phyloP scores from a whole-genome alignment of 345 rosid species.

The Salix purpurea region DNA sequence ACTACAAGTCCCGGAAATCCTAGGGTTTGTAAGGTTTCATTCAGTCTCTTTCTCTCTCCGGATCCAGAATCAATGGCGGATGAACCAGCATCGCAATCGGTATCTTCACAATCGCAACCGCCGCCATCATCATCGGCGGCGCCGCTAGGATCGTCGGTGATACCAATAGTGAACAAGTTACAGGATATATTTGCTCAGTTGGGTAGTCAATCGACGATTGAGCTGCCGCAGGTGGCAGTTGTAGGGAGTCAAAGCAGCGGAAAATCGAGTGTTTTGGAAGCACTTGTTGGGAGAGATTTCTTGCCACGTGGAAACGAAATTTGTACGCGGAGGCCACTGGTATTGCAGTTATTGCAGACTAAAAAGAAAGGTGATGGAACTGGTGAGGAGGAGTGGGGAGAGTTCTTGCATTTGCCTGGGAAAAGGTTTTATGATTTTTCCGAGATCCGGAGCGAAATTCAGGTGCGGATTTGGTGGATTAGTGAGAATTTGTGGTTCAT shows the following conservation, averaged over 20 bases:
- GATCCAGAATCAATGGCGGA: conserved; percentile 25
- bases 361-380: conserved; percentile 51
- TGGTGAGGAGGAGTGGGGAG: conserved; percentile 95
- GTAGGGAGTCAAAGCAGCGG: conserved; percentile 99
- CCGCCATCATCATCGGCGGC: conserved; percentile 10
- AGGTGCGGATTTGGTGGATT: conserved; percentile 35
- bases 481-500: background rate
- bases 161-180: conserved; percentile 87
- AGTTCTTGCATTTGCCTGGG: conserved; percentile 81
- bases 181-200: conserved; percentile 96
- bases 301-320: conserved; percentile 87
- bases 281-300: conserved; percentile 96
- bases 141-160: conserved; percentile 76
- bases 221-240: conserved; percentile 97
- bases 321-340: conserved; percentile 96
- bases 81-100: conserved; percentile 21
- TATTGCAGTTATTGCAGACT: conserved; percentile 88
- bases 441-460: conserved; percentile 89
- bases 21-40: background rate
- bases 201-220: conserved; percentile 83
- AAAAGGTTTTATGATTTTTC: conserved; percentile 81
- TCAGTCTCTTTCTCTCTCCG: background rate
- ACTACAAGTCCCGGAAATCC: background rate
- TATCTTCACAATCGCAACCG: conserved; percentile 5
- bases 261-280: conserved; percentile 94